Conservation (phyloP, 2,329 filamentous ascomycete genomes). For the Aspergillus texensis region DNA sequence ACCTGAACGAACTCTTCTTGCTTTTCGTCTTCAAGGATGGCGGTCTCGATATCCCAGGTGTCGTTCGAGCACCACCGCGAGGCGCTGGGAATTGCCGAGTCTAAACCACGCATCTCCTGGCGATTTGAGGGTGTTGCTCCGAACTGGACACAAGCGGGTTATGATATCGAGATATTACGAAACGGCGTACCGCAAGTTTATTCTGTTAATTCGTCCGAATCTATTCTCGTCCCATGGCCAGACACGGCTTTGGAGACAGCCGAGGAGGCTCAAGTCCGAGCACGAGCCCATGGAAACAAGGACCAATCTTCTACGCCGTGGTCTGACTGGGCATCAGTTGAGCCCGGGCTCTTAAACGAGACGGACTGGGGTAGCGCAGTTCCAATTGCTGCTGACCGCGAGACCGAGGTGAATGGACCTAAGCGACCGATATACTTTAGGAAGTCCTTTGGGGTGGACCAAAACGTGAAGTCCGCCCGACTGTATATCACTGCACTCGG, state of each 20-base stretch:
- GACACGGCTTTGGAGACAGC: conserved; percentile 16
- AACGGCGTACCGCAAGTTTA: conserved; percentile 10
- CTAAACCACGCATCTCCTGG: conserved; percentile 29
- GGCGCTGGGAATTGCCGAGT: conserved; percentile 18
- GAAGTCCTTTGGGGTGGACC: conserved; percentile 31
- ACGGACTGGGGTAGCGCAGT: conserved; percentile 33
- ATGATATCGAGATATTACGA: conserved; percentile 19
- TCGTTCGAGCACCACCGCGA: conserved; percentile 23
- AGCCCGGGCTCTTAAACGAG: conserved; percentile 34
- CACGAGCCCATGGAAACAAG: conserved; percentile 8
- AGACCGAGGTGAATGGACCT: conserved; percentile 24
- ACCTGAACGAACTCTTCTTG: not conserved
- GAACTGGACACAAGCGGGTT: conserved; percentile 25
- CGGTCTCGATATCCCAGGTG: conserved; percentile 17
- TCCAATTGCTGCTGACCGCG: conserved; percentile 26
- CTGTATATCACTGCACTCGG: conserved; percentile 53
- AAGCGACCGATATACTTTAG: conserved; percentile 37
- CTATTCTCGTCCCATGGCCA: conserved; percentile 29
- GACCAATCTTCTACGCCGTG: conserved; percentile 28
- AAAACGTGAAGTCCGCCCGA: conserved; percentile 23
- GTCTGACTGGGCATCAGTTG: conserved; percentile 32
- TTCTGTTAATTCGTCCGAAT: conserved; percentile 19
- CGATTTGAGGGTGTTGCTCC: conserved; percentile 22
- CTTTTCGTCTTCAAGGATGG: conserved; percentile 5
- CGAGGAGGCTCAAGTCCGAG: conserved; percentile 17